Evolutionary conservation across 2,329 filamentous ascomycete species (phyloP).

Genomic region (Aaosphaeria pasadenensis): DNA sequence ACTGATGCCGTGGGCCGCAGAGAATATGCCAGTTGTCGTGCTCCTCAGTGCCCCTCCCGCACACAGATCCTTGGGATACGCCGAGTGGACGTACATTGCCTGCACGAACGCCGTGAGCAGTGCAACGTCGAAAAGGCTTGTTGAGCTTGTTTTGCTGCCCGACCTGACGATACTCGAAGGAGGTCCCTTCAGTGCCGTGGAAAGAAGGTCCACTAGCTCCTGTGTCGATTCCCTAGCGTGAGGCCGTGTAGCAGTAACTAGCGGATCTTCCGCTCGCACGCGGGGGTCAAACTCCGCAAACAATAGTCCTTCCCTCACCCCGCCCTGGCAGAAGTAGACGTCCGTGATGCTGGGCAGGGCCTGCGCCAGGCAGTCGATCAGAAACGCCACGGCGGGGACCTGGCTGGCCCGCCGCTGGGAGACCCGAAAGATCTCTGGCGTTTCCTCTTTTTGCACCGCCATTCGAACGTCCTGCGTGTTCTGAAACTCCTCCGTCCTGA

Average conservation of each 20-base stretch:
- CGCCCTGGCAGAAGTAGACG: conserved; percentile 83
- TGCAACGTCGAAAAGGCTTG: conserved; percentile 41
- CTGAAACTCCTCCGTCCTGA: conserved; percentile 59
- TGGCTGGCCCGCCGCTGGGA: conserved; percentile 76
- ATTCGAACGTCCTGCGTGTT: conserved; percentile 47
- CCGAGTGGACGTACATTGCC: conserved; percentile 51
- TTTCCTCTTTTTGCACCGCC: conserved; percentile 38
- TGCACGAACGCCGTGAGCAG: conserved; percentile 59
- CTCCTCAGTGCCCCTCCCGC: conserved; percentile 70
- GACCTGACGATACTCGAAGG: conserved; percentile 1
- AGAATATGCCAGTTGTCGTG: conserved; percentile 66
- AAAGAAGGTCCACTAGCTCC: conserved; percentile 49
- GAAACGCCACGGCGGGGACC: conserved; percentile 77
- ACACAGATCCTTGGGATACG: conserved; percentile 42
- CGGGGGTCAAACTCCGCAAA: conserved; percentile 64
- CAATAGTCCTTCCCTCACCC: conserved; percentile 79
- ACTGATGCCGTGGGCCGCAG: conserved; percentile 67
- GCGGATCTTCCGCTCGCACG: conserved; percentile 63
- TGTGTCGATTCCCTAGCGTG: conserved; percentile 50
- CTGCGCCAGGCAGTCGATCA: conserved; percentile 71
- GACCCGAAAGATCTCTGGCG: conserved; percentile 61
- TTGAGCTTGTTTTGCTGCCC: conserved; percentile 10
- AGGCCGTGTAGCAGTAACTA: conserved; percentile 58
- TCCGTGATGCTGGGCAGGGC: conserved; percentile 65
- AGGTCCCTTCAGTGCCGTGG: conserved; percentile 41